Base-by-base conservation (phyloP, 2,329 filamentous ascomycete species). In the Aspergillus candidus region DNA sequence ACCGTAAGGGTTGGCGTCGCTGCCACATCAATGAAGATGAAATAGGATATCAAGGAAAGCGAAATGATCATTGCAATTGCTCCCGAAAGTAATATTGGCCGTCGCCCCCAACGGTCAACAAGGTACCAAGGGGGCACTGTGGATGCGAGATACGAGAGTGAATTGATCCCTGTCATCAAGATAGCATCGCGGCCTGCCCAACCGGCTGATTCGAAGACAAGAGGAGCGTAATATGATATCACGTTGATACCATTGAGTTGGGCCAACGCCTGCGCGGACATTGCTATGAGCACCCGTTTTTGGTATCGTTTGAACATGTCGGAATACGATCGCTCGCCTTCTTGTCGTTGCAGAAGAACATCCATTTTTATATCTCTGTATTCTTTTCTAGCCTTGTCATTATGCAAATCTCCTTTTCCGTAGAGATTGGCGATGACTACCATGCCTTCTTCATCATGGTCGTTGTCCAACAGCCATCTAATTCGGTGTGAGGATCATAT, bases 341-440 rank as follows among this genome's bases (percentile, higher is more conserved):
- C 93, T 70, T 95, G 89, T 40, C 93, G 86, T 66, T 91, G 84
- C 17, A 97, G 74, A 30, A 98, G 78, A 27, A 98, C 93, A 58
- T 91, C 84, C 88, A 96, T 95, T 74, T 98, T 98, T 73, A 98
- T 98, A 61, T 97, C 93, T 57, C 91, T 87, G 69, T 94, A 98
- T 67, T 98, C 93, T 44, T 96, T 90, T 46, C 90, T 82, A 2
- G 93, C 93, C 67, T 94, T 93, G 47, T 84, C 72, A 65, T 95
- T 87, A 69, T 96, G 90, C 49, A 97, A 90, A 65, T 98, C 93
- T 48, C 93, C 93, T 61, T 86, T 88, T 43, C 93, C 93, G 60
- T 97, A 97, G 6, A 98, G 76, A 63, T 97, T 97, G 47, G 93
- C 93, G 70, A 98, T 97, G 38, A 98, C 93, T 22, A 96, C 84